These are phyloP conservation scores for Kwoniella europaea DNA, from an alignment of 768 basidiomycete species.

Conservation along the genomic window DNA sequence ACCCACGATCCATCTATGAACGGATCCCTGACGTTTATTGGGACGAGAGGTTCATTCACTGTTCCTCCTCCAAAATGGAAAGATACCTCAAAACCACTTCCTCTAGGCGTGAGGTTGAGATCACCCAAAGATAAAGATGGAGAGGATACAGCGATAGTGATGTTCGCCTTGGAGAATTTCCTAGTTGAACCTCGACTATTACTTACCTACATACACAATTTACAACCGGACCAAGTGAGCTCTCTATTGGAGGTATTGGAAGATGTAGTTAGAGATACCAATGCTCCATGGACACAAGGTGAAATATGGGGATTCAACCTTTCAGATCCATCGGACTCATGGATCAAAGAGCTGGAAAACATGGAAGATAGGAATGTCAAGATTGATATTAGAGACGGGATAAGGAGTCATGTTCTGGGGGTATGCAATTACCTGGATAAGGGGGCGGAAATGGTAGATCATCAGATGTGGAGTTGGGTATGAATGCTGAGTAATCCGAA, in stretches of 20 bases:
- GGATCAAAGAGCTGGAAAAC: not conserved
- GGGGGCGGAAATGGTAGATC: not conserved
- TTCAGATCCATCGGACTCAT: not conserved
- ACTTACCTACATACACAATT: slow-evolving; percentile 10
- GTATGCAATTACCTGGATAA: not conserved
- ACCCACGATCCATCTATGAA: not conserved
- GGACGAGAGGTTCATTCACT: not conserved
- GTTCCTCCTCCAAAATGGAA: not conserved
- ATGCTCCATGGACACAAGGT: not conserved
- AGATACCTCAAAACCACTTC: not conserved
- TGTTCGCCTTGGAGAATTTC: slow-evolving; percentile 7
- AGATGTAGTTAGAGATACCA: not conserved
- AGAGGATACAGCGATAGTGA: not conserved
- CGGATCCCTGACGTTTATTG: not conserved
- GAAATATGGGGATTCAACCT: slow-evolving; percentile 4
- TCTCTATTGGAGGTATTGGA: slow-evolving; percentile 6
- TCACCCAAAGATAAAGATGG: not conserved
- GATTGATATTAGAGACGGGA: not conserved
- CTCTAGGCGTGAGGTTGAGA: not conserved
- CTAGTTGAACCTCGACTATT: slow-evolving; percentile 3
- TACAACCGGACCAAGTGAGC: not conserved
- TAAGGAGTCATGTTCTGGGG: slow-evolving; percentile 1
- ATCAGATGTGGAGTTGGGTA: not conserved
- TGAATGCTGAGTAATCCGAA: too few species aligned
- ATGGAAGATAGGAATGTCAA: not conserved